Percentiles rank a stretch among this genome's conserved stretches.
These are phyloP conservation scores for Coniochaeta sp. DNA, from an alignment of 2,329 filamentous ascomycete species.

Conservation along the genomic window DNA sequence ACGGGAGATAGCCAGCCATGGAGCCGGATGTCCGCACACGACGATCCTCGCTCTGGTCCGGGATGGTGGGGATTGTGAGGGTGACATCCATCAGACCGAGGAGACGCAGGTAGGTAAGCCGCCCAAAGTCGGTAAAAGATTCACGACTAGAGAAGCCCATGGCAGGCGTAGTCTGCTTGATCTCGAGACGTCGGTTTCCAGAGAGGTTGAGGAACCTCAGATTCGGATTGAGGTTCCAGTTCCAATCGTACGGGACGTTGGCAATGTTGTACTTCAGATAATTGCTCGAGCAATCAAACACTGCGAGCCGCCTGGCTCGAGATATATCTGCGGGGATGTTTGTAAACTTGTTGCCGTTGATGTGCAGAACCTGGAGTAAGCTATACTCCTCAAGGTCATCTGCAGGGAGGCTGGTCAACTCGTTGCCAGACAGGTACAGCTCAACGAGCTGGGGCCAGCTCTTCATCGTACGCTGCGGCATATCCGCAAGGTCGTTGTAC, in stretches of 20 bases:
- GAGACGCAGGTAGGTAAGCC: conserved; percentile 74
- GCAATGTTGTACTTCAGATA: conserved; percentile 96
- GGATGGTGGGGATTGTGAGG: conserved; percentile 83
- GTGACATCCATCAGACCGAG: conserved; percentile 98
- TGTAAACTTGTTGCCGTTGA: conserved; percentile 97
- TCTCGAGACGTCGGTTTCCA: conserved; percentile 92
- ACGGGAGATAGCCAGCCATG: conserved; percentile 79
- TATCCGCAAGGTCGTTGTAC: conserved; percentile 89
- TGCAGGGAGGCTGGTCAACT: conserved; percentile 81
- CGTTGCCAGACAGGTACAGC: conserved; percentile 91
- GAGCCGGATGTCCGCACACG: conserved; percentile 97
- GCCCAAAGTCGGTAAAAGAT: conserved; percentile 83
- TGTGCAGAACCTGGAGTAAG: conserved; percentile 79
- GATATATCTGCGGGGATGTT: conserved; percentile 92
- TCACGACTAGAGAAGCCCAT: conserved; percentile 49
- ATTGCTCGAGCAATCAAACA: conserved; percentile 93
- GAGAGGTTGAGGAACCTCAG: conserved; percentile 92
- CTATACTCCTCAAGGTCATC: conserved; percentile 91
- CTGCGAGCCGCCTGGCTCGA: conserved; percentile 83
- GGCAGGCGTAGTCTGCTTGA: conserved; percentile 58
- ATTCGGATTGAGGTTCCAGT: conserved; percentile 98
- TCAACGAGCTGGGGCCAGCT: conserved; percentile 87
- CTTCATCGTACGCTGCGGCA: conserved; percentile 80
- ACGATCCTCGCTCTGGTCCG: conserved; percentile 89
- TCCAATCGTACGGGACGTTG: conserved; percentile 99